Base-by-base conservation (phyloP, 768 basidiomycete species). In the Pisolithus tinctorius region DNA sequence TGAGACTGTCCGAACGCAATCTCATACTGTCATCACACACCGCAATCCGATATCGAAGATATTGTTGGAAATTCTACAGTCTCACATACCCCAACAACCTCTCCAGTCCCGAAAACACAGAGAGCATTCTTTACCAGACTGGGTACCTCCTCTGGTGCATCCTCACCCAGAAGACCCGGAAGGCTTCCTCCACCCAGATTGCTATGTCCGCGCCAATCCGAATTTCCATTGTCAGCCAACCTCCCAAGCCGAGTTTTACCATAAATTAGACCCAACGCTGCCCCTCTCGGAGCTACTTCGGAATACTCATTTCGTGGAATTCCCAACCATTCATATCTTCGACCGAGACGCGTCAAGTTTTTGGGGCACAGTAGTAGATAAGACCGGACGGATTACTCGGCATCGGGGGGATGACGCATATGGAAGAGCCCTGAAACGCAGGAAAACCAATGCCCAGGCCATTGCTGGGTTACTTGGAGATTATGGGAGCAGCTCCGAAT, bases 291-390 rank as follows among this genome's bases (percentile, higher is more conserved):
- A 63, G 25, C 66, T 76, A 7, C 69, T 95, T 42, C 73, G 71
- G 34, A 68, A 80, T 46, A 86, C 80, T 40, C 71, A 79, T 27
- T 92, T 93, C 65, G 76, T 87, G 30, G 93, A 95, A 65, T 95
- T 80, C 60, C 93, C 93, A 6, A 83, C 83, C 1, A 80, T 95
- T 42, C 85, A 92, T 50, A 66, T 94, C 6, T 84, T 83, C 74
- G 80, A 84, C 44, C 78, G 69, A 23, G 71, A 63, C 17, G 68
- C 82, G 29, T 65, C 65, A 4, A 68, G 59, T 13, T 93, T 90
- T 65, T 67, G 65, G 7, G 84, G 81, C 6, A 71, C 71, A 8
- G 59, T 89, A n/a, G 71, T 86, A 14, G 78, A 86, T 51, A 72
- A 73, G 40, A 63, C 73, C 44, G 83, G 83, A 2, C 71, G 72